Evolutionary conservation across 768 basidiomycete genomes (phyloP), one percentile per base, ranked within the genome.

Genomic region (Tylopilus subfusipes): DNA sequence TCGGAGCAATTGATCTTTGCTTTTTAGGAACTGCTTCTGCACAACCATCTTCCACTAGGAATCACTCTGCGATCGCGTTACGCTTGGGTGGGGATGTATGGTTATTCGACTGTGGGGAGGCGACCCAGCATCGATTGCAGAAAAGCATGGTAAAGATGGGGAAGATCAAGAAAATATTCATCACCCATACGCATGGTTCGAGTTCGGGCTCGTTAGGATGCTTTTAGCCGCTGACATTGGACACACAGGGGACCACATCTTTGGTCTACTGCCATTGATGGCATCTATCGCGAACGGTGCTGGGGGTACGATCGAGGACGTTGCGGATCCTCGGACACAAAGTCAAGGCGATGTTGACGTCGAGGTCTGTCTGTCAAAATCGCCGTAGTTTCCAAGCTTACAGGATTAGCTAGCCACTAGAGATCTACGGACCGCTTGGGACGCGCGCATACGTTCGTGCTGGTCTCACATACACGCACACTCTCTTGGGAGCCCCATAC

Each of bases 41-140:
- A 3, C 84, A 86, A 59, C 90, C 90, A 4, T 90, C 90, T 4
- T 78, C 80, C 2, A 90, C 90, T 0, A 78, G 90, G 50, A 89
- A 86, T 62, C 89, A 90, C 62, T 91, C 90, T 33, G 75, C 89
- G 4, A 78, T 85, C 9, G 84, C 88, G 2, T 63, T 92, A 8
- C 80, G 84, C 21, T 72, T 90, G 11, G 79, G 78, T 18, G 76
- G 82, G 18, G 83, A 88, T 73, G 82, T 89, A 52, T 92, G 90
- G 90, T 68, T 92, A 8, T 91, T 92, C 61, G 90, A 92, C 65
- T 92, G 90, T 67, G 90, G 90, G 21, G 90, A 92, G 69, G 88
- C 83, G 14, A 91, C 90, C 3, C 90, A 91, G 62, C 82, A 86
- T 62, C 89, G 84, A 61, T 61, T 92, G 5, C 88, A 90, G 68